phyloP scores from a whole-genome alignment of 2,329 filamentous ascomycete species.

The Emergomyces africanus region DNA sequence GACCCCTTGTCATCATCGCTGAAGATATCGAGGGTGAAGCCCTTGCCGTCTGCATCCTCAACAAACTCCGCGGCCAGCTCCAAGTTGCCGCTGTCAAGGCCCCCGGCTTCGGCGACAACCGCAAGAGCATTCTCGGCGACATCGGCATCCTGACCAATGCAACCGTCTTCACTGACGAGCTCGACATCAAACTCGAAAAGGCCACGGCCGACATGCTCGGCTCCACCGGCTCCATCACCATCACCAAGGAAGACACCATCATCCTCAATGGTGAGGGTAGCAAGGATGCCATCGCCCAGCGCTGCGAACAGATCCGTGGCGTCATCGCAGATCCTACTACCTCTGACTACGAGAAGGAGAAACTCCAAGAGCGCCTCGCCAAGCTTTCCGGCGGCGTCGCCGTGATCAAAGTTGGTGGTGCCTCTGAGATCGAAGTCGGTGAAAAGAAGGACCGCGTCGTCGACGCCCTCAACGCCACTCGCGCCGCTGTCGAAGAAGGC shows the following conservation, averaged over 20 bases:
- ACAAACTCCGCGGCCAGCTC: conserved; percentile 99
- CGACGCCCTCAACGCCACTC: conserved; percentile 94
- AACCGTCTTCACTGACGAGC: conserved; percentile 95
- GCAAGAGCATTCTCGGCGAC: conserved; percentile 98
- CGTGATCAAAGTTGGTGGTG: conserved; percentile 97
- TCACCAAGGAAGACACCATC: conserved; percentile 99
- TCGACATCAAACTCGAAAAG: conserved; percentile 99
- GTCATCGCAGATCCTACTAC: conserved; percentile 89
- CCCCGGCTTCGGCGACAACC: conserved; percentile 98
- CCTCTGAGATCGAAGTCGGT: conserved; percentile 95
- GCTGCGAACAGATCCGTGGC: conserved; percentile 97
- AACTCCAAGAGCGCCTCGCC: conserved; percentile 98
- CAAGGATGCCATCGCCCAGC: conserved; percentile 88
- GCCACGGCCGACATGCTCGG: conserved; percentile 90
- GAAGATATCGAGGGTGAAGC: conserved; percentile 99
- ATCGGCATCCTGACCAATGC: conserved; percentile 91
- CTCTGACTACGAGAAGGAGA: conserved; percentile 99
- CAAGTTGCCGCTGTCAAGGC: conserved; percentile 98
- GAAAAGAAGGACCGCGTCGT: conserved; percentile 99
- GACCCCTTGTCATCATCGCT: conserved; percentile 94
- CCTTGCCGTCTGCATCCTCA: conserved; percentile 95
- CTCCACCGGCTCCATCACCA: conserved; percentile 94
- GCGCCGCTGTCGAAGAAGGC: conserved; percentile 96
- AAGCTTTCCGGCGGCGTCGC: conserved; percentile 99
- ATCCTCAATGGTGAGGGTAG: conserved; percentile 91